Base-by-base conservation (phyloP, 352 stramenopile genomes). In the Phytopythium aichiense region DNA sequence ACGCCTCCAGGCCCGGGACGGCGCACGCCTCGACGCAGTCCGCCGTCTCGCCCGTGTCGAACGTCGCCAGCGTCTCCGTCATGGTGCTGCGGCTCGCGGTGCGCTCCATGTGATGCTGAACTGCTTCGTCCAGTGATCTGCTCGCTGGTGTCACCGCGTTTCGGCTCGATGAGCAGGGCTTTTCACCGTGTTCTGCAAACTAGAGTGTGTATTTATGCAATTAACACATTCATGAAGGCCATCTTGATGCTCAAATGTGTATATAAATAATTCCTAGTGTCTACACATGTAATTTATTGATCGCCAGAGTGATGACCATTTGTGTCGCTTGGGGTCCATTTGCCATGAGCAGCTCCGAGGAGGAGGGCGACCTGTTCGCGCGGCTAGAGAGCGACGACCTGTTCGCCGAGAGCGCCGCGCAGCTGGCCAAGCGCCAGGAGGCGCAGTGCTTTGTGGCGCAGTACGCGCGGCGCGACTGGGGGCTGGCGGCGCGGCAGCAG, bases 21-120 rank as follows among this genome's bases (percentile, higher is more conserved):
- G 79, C 77, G 54, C 87, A 95, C 23, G 81, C 77, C 64, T 95
- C 87, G 38, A 95, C 84, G 62, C 87, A 95, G 73, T 95, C 87
- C 31, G 87, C 84, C 31, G 85, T 92, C 76, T 92, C 79, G 16
- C 58, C 63, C 43, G 84, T 93, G 66, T 89, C 84, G 61, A 93
- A 91, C 55, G 75, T 83, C 58, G 74, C 81, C n/a, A 90, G 42
- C 33, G 79, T 87, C 50, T 43, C 30, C 25, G 23, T n/a, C 30
- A 59, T 59, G 22, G 5, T 37, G 7, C 22, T 38, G 18, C n/a
- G 4, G 37, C 15, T 43, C 37, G 12, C 11, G 7, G 28, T 7
- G 28, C 28, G 28, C 28, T 31, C 4, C 50, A 56, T 28, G 2
- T 30, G 33, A 45, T 45, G 13, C 16, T 8, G 38, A 40, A 25